Evolutionary conservation across 1,139 yeast species (phyloP).

Genomic region (Hanseniaspora sp.): DNA sequence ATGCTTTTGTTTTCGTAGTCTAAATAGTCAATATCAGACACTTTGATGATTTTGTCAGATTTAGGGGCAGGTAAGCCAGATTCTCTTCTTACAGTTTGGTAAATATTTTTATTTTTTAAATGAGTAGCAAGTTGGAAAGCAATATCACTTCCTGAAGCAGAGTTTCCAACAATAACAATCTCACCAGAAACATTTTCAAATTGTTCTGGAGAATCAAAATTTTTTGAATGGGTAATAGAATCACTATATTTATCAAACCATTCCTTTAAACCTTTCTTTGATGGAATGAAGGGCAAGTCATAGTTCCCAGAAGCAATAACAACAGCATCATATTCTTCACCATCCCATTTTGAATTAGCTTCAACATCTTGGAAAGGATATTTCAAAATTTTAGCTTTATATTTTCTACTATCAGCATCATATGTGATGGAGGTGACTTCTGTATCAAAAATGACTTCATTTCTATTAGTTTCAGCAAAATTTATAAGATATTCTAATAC

Average conservation of each 20-base stretch:
- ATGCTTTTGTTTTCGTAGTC: slow-evolving; percentile 30
- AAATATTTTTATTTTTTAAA: slow-evolving; percentile 30
- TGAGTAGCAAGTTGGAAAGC: slow-evolving; percentile 38
- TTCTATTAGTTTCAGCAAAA: slow-evolving; percentile 36
- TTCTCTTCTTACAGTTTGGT: slow-evolving; percentile 37
- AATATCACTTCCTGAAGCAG: slow-evolving; percentile 49
- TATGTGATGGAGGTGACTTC: slow-evolving; percentile 31
- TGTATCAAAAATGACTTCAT: slow-evolving; percentile 32
- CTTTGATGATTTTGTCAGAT: slow-evolving; percentile 33
- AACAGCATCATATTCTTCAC: slow-evolving; percentile 41
- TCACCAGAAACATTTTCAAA: slow-evolving; percentile 32
- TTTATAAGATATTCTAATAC: slow-evolving; percentile 39
- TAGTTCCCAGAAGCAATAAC: slow-evolving; percentile 50
- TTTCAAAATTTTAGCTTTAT: slow-evolving; percentile 36
- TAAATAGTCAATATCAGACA: slow-evolving; percentile 34
- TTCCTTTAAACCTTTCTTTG: slow-evolving; percentile 42
- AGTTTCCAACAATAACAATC: slow-evolving; percentile 46
- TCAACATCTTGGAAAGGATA: slow-evolving; percentile 30
- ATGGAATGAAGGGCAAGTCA: slow-evolving; percentile 47
- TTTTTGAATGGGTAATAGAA: slow-evolving; percentile 45
- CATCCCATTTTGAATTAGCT: slow-evolving; percentile 19
- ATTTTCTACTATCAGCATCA: slow-evolving; percentile 27
- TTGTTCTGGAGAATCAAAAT: slow-evolving; percentile 41
- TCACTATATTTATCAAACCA: slow-evolving; percentile 40
- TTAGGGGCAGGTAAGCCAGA: slow-evolving; percentile 36